These are phyloP conservation scores for Diutina sp. DNA, from an alignment of 1,139 yeast species.

Conservation along the genomic window DNA sequence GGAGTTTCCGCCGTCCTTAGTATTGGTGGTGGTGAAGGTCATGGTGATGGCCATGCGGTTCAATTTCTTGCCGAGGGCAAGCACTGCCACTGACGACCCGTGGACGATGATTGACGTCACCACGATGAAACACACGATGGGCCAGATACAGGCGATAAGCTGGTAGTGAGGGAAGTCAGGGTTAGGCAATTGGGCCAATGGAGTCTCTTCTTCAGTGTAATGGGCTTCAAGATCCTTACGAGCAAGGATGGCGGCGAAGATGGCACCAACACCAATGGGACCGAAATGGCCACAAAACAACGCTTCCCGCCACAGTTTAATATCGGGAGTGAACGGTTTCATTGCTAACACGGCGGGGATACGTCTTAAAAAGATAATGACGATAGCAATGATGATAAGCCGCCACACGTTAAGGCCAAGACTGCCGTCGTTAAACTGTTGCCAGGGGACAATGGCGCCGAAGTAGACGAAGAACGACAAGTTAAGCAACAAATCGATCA, in stretches of 20 bases:
- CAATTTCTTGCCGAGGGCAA: conserved; percentile 77
- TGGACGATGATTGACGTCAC: conserved; percentile 84
- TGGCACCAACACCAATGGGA: conserved; percentile 96
- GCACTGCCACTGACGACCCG: conserved; percentile 94
- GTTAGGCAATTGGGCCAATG: conserved; percentile 41
- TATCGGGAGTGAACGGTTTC: conserved; percentile 81
- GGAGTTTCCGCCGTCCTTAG: conserved; percentile 40
- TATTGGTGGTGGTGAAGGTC: conserved; percentile 66
- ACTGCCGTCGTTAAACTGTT: conserved; percentile 50
- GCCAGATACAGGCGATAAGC: conserved; percentile 75
- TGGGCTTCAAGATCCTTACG: conserved; percentile 61
- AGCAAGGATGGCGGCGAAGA: conserved; percentile 80
- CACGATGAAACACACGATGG: conserved; percentile 74
- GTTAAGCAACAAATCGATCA: conserved; percentile 72
- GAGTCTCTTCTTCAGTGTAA: conserved; percentile 45
- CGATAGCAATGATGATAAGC: conserved; percentile 63
- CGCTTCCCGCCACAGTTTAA: conserved; percentile 92
- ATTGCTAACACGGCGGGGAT: conserved; percentile 75
- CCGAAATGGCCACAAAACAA: conserved; percentile 95
- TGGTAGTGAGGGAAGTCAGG: conserved; percentile 48
- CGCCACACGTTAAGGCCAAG: conserved; percentile 81
- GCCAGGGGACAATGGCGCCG: conserved; percentile 94
- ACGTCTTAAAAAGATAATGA: conserved; percentile 75
- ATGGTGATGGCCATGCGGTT: conserved; percentile 89
- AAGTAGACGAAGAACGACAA: conserved; percentile 86